Base-by-base conservation (phyloP, 1,139 yeast species). In the Blastobotrys arbuscula region DNA sequence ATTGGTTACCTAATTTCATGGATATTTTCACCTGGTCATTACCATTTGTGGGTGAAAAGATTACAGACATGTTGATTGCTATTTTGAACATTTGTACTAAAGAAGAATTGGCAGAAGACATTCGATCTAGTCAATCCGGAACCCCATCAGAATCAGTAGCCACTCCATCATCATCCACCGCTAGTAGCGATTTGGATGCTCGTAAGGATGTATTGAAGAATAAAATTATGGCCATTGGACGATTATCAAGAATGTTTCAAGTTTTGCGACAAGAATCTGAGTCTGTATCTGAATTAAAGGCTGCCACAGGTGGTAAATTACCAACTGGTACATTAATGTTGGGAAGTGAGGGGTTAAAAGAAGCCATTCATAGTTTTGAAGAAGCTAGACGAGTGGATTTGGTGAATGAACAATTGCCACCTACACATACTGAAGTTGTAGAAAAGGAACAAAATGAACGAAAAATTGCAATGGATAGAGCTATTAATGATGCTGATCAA, bases 11-110 rank as follows among this genome's bases (percentile, higher is more conserved):
- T 3, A 90, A 90, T 66, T 88, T 90, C 60, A 89, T 90, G 96
- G 97, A 92, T 66, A 96, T 90, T 6, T 92, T 92, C 67, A 85
- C 96, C 5, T 92, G 98, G 98, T 87, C 96, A 2, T 73, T 92
- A 53, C 98, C 98, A 7, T 92, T 92, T 73, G 97, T 92, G 36
- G 97, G 97, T n/a, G 97, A 72, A 53, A 92, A 69, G 80, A 89
- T 90, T 51, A 87, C 96, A 16, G 97, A 92, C 63, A 90, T 92
- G 86, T 76, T 92, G 63, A 88, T 89, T 31, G 81, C 95, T 1
- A 86, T 92, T 43, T 76, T 92, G 64, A 90, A 90, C 67, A 88
- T 92, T 50, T 92, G 98, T 70, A 86, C 97, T 1, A 95, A 89
- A 62, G 97, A 92, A 63, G 98, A 92, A 67, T 75, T 92, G 53